phyloP scores from a whole-genome alignment of 176 grass and related monocot genomes.

The Alopecurus myosuroides region DNA sequence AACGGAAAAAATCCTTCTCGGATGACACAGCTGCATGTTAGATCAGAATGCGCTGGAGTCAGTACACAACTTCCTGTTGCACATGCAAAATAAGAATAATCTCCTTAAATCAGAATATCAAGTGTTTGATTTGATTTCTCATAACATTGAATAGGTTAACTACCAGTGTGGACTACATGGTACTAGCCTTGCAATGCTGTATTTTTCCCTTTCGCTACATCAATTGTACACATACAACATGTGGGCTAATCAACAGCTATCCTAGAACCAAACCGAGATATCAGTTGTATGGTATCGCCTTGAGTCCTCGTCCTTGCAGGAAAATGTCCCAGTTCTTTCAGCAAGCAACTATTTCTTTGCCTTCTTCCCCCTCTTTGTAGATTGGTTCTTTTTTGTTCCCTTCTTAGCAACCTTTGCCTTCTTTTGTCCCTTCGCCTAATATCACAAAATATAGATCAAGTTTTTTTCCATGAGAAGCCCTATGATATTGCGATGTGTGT shows the following conservation, averaged over 20 bases:
- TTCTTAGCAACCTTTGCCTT: slow-evolving; percentile 73
- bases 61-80: not conserved
- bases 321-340: not conserved
- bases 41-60: not conserved
- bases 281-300: not conserved
- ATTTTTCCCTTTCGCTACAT: too few relatives aligned
- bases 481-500: not conserved
- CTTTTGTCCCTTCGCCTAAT: slow-evolving; percentile 53
- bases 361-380: slow-evolving; percentile 63
- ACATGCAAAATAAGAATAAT: not conserved
- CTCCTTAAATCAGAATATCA: not conserved
- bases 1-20: too few relatives aligned
- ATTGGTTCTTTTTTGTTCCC: slow-evolving; percentile 51
- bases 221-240: not conserved
- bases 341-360: slow-evolving; percentile 46
- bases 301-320: not conserved
- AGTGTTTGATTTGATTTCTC: not conserved
- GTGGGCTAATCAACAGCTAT: not conserved
- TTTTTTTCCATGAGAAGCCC: not conserved
- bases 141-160: not conserved
- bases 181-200: not conserved
- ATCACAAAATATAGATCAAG: not conserved
- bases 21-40: not conserved
- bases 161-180: not conserved
- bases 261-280: not conserved